Evolutionary conservation across 345 rosid species (phyloP), one percentile per base, ranked within the genome.

Genomic region (Populus davidiana): DNA sequence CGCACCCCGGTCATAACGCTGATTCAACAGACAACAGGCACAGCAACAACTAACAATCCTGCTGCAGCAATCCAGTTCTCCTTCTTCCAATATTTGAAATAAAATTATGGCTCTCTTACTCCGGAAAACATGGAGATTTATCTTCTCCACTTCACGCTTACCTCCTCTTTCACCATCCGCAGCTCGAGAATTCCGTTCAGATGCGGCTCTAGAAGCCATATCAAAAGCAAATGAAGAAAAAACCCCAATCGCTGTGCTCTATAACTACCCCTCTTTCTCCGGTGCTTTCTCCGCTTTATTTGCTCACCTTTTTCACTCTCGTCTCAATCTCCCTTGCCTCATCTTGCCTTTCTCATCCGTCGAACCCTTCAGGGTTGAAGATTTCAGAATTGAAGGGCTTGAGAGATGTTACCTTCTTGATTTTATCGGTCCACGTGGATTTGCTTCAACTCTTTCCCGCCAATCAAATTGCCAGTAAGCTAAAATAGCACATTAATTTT

Each of bases 241-340:
- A 64, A 87, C 86, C 50, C 86, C 85, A 21, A 90, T 86, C 72
- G 59, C 91, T 69, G 91, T 86, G 3, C 87, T 92, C 4, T 95
- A 94, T 85, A 93, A 91, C 74, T 94, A 93, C 79, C 97, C 99
- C 1, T 94, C 98, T 1, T 88, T 90, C 85, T 89, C 99, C 6
- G 99, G 99, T 41, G 94, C 94, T 1, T 88, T 86, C 82, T 90
- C 93, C 16, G 95, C 98, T 83, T 85, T 93, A 84, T 90, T 91
- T 77, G 93, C 97, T 78, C 89, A 80, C 68, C 90, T 90, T 83
- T 92, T 88, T 85, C 98, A 91, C 85, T 86, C 91, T 59, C 96
- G 83, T 47, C 82, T 87, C 83, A 80, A 69, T 82, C 69, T 87
- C 72, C 93, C 92, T 47, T 90, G 83, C 89, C 93, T 95, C 73